A percentile compares a stretch with the other conserved stretches of the same genome.
Evolutionary conservation across 2,329 filamentous ascomycete genomes (phyloP).

Genomic region (Fusarium abutilonis): DNA sequence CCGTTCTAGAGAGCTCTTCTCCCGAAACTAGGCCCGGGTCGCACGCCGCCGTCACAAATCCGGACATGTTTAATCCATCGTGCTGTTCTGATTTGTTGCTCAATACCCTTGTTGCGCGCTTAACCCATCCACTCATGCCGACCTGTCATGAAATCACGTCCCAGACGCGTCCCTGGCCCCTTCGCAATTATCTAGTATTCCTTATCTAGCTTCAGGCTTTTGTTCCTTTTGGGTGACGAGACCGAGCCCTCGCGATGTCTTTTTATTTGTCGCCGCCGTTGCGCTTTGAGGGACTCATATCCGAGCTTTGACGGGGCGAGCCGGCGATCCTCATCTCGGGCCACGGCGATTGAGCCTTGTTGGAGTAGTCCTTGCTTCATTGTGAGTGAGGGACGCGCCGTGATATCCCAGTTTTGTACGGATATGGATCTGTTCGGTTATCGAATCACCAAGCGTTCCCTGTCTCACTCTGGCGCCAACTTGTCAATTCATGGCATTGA

Average conservation of each 20-base stretch:
- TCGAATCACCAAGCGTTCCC: constrained; percentile 18
- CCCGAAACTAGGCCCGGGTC: constrained; percentile 35
- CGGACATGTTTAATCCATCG: constrained; percentile 8
- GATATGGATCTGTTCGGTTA: constrained; percentile 15
- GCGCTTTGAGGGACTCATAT: constrained; percentile 8
- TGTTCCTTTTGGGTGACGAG: constrained; percentile 17
- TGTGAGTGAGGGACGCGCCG: constrained; percentile 1
- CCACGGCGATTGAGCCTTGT: constrained; percentile 18
- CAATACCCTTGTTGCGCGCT: constrained; percentile 38
- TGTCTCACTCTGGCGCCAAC: neutral
- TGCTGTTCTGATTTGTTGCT: constrained; percentile 34
- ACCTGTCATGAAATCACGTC: constrained; percentile 31
- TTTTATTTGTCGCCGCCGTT: constrained; percentile 32
- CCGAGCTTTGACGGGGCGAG: constrained; percentile 23
- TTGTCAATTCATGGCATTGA: neutral
- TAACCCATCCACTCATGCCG: constrained; percentile 32
- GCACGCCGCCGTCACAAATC: constrained; percentile 33
- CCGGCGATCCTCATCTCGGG: constrained; percentile 35
- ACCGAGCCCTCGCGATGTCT: constrained; percentile 21
- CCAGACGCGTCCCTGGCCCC: constrained; percentile 23
- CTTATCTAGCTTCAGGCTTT: constrained; percentile 21
- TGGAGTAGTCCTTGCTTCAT: constrained; percentile 16
- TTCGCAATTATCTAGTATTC: constrained; percentile 28
- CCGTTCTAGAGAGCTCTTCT: constrained; percentile 20
- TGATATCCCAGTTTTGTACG: constrained; percentile 7